Conservation (phyloP, 2,329 filamentous ascomycete genomes). For the Botrytis sinoallii region DNA sequence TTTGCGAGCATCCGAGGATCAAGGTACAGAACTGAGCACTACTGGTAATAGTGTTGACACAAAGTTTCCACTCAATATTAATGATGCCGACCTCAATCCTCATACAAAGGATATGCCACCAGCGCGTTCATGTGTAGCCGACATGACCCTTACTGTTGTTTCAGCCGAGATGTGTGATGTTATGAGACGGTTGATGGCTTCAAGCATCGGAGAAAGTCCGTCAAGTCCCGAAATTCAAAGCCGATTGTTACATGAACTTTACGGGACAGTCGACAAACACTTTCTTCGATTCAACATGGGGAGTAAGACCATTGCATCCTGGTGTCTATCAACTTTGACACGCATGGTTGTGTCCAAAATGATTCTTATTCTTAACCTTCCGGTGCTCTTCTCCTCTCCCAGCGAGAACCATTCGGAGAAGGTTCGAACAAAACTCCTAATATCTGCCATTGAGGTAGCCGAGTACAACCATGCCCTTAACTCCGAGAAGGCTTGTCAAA, state of each 20-base stretch:
- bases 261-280: constrained; percentile 42
- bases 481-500: constrained; percentile 46
- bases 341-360: constrained; percentile 54
- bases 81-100: constrained; percentile 44
- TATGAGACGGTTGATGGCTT: constrained; percentile 35
- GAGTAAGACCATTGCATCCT: constrained; percentile 38
- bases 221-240: constrained; percentile 44
- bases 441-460: constrained; percentile 52
- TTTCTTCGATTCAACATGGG: constrained; percentile 44
- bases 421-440: constrained; percentile 46
- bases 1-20: constrained; percentile 48
- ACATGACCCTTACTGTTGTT: constrained; percentile 24
- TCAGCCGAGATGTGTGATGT: constrained; percentile 15
- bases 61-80: constrained; percentile 49
- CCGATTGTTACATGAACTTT: constrained; percentile 46
- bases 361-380: constrained; percentile 53
- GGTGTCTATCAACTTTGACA: constrained; percentile 42
- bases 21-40: constrained; percentile 47
- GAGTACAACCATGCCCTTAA: constrained; percentile 56
- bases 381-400: constrained; percentile 45
- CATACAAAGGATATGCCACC: constrained; percentile 17
- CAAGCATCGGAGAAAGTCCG: constrained; percentile 35
- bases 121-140: constrained; percentile 19
- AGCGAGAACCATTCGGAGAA: constrained; percentile 41
- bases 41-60: constrained; percentile 46